These are phyloP conservation scores for Russula ochroleuca DNA, from an alignment of 768 basidiomycete species.

Conservation along the genomic window DNA sequence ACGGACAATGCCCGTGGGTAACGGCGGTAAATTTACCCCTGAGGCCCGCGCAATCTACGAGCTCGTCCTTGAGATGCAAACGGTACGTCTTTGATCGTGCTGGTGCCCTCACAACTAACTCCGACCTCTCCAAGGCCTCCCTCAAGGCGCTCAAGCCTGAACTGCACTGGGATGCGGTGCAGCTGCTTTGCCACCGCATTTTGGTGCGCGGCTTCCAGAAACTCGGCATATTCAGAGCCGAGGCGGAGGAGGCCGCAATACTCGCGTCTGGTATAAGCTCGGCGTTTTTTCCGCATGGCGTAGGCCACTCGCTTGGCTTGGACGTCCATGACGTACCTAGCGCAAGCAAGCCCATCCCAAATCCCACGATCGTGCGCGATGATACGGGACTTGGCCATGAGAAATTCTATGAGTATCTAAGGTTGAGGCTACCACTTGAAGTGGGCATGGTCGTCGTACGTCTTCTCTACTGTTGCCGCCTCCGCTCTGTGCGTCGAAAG, in stretches of 20 bases:
- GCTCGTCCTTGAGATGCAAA: slow-evolving; percentile 88
- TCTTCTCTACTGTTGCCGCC: slow-evolving; percentile 24
- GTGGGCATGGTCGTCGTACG: slow-evolving; percentile 83
- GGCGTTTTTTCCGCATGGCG: slow-evolving; percentile 93
- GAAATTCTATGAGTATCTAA: slow-evolving; percentile 73
- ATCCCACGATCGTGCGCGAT: slow-evolving; percentile 44
- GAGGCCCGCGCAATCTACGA: slow-evolving; percentile 81
- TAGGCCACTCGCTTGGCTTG: slow-evolving; percentile 86
- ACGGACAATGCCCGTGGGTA: slow-evolving; percentile 89
- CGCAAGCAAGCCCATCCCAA: slow-evolving; percentile 67
- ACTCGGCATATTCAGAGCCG: slow-evolving; percentile 78
- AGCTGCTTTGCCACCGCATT: slow-evolving; percentile 75
- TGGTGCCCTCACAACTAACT: neutral
- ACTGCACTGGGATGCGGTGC: slow-evolving; percentile 87
- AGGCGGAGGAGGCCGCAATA: slow-evolving; percentile 62
- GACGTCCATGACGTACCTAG: slow-evolving; percentile 92
- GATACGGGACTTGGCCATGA: slow-evolving; percentile 40
- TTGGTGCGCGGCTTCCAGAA: slow-evolving; percentile 78
- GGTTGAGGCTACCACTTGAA: slow-evolving; percentile 69
- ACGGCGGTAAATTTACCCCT: slow-evolving; percentile 81
- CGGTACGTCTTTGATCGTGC: slow-evolving; percentile 41
- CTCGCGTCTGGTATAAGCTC: slow-evolving; percentile 70
- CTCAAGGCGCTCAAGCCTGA: slow-evolving; percentile 68
- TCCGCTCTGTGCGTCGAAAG: neutral
- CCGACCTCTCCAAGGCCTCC: slow-evolving; percentile 46